Evolutionary conservation across 225 moss, liverwort and hornwort genomes (phyloP), one percentile per base, ranked within the genome.

Genomic region (Asterella californica): DNA sequence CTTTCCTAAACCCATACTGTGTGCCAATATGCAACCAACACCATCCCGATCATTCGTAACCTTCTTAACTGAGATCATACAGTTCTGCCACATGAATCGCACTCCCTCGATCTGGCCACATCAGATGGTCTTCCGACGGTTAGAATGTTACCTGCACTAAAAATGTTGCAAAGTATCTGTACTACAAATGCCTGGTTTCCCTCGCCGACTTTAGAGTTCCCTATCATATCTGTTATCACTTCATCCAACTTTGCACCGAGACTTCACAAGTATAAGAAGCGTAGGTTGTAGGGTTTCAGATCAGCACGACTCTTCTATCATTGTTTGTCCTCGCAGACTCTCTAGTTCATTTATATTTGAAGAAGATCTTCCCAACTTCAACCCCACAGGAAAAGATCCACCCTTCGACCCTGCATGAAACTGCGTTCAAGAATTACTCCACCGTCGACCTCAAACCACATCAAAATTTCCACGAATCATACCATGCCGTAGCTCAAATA

Each of bases 1-100:
- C 89, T 99, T 99, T 82, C 99, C 99, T 60, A 99, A 90, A 79
- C 99, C 95, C 99, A 99, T 99, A 86, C 91, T 93, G 84, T 99
- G 99, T 32, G 99, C 99, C 81, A 99, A 86, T 78, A 99, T 99
- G 83, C 99, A 99, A 75, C 99, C 99, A 76, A 90, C 84, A 62
- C 93, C 92, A 27, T 88, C 84, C 59, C 53, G 85, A 52, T 88
- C 90, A 47, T 89, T 91, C 81, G 85, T 89, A 19, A 94, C 92
- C 86, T 83, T 92, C 83, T 85, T 85, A 61, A 95, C 88, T 32
- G 95, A 99, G 60, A 92, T 93, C 38, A 99, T 90, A 62, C 93
- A 95, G 67, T 99, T 99, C 83, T 95, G 86, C 99, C 99, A 99
- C 91, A 99, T 93, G 81, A 99, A 99, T 72, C 92, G 95, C 79